Evolutionary conservation across 192 early-diverging fungal genomes (phyloP), one percentile per base, ranked within the genome.

Genomic region (Pilaira anomala): DNA sequence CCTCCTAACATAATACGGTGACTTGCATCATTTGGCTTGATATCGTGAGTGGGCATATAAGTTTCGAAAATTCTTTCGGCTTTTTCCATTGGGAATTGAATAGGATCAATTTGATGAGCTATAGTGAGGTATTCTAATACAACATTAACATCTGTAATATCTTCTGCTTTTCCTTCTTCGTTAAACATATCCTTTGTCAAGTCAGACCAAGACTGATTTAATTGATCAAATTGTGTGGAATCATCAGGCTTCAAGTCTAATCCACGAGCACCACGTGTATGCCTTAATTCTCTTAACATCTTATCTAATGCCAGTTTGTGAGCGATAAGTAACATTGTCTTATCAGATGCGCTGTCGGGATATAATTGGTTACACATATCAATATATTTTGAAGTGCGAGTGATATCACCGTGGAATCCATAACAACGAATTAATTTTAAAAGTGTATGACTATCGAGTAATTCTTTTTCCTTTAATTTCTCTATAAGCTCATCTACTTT

Each of bases 21-120:
- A 7, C 65, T 52, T 11, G 24, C 36, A 12, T 46, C 65, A 21
- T 76, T 61, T 13, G 68, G 74, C 3, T 57, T 14, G 5, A 71
- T 39, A 28, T 42, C 49, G 22, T 70, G 69, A 3, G 63, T 28
- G 19, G 67, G 55, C 63, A 75, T 63, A 7, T 25, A 48, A 22
- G 50, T 61, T 13, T 73, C 71, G 7, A 76, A 36, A 19, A 76
- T 25, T 5, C 57, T 53, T 22, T 67, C 53, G 4, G 74, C 68
- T 6, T 25, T 53, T 19, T 30, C 22, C 62, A 76, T 65, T 2
- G 74, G 69, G 30, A 68, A 71, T 2, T 66, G 21, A 3, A 22
- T 18, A 28, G 29, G 46, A 59, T 68, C 65, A 9, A 76, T 62
- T 25, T 61, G 61, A 24, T 76, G 71, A 41, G 68, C 74, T 21